These are phyloP conservation scores for Fusarium sp. DNA, from an alignment of 2,329 filamentous ascomycete genomes.

Conservation along the genomic window DNA sequence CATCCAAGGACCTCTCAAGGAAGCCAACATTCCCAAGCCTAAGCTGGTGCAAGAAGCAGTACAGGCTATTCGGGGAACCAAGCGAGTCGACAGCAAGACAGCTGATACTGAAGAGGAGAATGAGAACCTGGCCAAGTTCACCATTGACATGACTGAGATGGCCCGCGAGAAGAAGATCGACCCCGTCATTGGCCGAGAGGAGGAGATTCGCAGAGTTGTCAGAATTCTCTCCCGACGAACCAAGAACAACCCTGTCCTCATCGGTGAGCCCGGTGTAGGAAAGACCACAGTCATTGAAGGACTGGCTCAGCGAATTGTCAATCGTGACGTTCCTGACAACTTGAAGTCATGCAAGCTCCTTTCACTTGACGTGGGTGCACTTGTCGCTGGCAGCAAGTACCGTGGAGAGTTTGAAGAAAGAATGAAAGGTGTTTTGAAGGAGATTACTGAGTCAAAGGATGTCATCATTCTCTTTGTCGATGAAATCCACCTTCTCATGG, in stretches of 20 bases:
- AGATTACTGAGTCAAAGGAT: conserved; percentile 93
- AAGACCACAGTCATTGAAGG: conserved; percentile 99
- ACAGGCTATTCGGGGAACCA: conserved; percentile 89
- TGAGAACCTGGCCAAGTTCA: conserved; percentile 97
- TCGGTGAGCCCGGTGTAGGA: conserved; percentile 97
- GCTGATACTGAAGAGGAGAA: conserved; percentile 93
- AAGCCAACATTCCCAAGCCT: conserved; percentile 90
- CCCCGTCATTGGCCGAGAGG: conserved; percentile 95
- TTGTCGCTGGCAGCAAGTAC: conserved; percentile 98
- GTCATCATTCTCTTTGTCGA: conserved; percentile 99
- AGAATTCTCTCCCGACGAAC: conserved; percentile 92
- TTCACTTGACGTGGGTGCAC: conserved; percentile 92
- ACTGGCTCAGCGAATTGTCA: conserved; percentile 93
- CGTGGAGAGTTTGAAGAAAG: conserved; percentile 98
- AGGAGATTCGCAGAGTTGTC: conserved; percentile 92
- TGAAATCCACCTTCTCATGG: conserved; percentile 99
- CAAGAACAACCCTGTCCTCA: conserved; percentile 98
- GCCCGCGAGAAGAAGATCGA: conserved; percentile 98
- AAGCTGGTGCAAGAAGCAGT: conserved; percentile 94
- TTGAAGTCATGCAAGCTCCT: conserved; percentile 93
- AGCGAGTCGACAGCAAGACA: conserved; percentile 93
- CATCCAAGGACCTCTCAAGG: conserved; percentile 80
- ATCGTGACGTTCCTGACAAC: conserved; percentile 95
- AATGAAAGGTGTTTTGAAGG: conserved; percentile 99
- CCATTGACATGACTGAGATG: conserved; percentile 97